These are phyloP conservation scores for Teunomyces lycoperdinae DNA, from an alignment of 805 yeast genomes.

Conservation along the genomic window DNA sequence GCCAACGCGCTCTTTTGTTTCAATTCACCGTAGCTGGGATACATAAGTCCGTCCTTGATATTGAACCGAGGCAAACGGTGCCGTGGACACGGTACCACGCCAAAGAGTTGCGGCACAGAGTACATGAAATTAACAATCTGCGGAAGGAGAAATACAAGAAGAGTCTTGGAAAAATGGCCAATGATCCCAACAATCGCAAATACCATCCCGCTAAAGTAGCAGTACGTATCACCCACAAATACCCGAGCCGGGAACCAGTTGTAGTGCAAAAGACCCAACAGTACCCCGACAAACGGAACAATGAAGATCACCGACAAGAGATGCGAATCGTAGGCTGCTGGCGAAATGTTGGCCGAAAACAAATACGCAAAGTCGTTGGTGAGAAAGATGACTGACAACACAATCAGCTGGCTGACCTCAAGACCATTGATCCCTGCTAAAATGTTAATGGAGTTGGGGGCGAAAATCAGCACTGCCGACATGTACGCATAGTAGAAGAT, in stretches of 20 bases:
- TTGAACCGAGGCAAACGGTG: constrained; percentile 87
- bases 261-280: constrained; percentile 68
- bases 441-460: constrained; percentile 94
- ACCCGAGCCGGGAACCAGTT: constrained; percentile 92
- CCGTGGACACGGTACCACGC: constrained; percentile 89
- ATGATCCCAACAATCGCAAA: constrained; percentile 94
- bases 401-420: constrained; percentile 92
- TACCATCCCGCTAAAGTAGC: constrained; percentile 98
- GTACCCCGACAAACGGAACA: constrained; percentile 84
- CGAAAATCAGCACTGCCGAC: constrained; percentile 88
- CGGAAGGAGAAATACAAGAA: constrained; percentile 81
- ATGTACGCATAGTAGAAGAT: constrained; percentile 79
- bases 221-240: constrained; percentile 97
- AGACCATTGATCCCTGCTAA: constrained; percentile 95
- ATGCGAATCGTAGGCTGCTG: constrained; percentile 74
- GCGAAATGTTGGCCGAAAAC: constrained; percentile 36
- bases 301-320: constrained; percentile 74
- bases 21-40: constrained; percentile 51
- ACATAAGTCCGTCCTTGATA: constrained; percentile 62
- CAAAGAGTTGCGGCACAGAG: constrained; percentile 88
- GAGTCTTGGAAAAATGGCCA: constrained; percentile 94
- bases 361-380: constrained; percentile 76
- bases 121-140: constrained; percentile 88
- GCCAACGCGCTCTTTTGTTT: constrained; percentile 24
- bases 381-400: constrained; percentile 67